These are phyloP conservation scores for Colletotrichum australisinense DNA, from an alignment of 2,329 filamentous ascomycete species.

Conservation along the genomic window DNA sequence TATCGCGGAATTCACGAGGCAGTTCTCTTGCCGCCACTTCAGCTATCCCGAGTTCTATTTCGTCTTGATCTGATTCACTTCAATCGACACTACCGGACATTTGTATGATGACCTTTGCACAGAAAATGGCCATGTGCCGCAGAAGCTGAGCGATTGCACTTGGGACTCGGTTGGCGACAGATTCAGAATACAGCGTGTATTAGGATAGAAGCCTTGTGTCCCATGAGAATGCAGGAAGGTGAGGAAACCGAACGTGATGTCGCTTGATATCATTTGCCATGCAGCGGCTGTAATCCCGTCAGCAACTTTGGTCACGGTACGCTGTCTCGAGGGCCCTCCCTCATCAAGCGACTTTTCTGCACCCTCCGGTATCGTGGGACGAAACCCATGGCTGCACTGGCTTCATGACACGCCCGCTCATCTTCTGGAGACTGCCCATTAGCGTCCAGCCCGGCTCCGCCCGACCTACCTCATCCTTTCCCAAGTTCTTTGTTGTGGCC, in stretches of 20 bases:
- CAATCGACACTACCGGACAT: not conserved
- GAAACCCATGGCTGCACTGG: not conserved
- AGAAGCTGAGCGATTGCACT: not conserved
- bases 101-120: not conserved
- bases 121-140: not conserved
- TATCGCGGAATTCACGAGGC: no score
- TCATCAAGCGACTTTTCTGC: not conserved
- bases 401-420: slow-evolving; percentile 4
- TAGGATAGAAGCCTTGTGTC: not conserved
- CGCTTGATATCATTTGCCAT: not conserved
- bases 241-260: not conserved
- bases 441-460: not conserved
- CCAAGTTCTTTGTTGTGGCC: slow-evolving; percentile 7
- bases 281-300: not conserved
- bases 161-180: not conserved
- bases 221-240: not conserved
- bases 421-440: not conserved
- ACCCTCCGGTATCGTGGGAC: not conserved
- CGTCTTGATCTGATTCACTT: no score
- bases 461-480: not conserved
- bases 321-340: not conserved
- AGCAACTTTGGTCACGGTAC: not conserved
- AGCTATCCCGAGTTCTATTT: no score
- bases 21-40: no score
- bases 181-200: not conserved